Conservation (phyloP, 2,329 filamentous ascomycete genomes). For the Diaporthe amygdali region DNA sequence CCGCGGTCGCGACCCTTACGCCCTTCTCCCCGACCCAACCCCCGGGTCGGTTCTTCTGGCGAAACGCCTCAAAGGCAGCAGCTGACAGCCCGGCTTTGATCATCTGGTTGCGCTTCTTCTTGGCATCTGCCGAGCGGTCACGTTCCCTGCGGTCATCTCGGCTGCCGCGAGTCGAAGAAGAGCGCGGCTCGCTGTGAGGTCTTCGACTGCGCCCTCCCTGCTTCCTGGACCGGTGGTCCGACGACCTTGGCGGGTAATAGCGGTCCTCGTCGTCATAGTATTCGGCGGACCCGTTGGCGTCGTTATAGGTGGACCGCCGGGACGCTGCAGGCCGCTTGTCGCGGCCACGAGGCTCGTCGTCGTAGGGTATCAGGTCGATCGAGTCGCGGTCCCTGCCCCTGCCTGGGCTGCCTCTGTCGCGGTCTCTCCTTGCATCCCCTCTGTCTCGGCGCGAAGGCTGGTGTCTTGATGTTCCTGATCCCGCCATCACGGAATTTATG, state of each 20-base stretch:
- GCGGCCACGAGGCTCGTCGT: constrained; percentile 6
- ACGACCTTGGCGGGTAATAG: neutral
- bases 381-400: neutral
- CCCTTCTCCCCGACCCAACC: constrained; percentile 25
- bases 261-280: constrained; percentile 17
- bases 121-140: constrained; percentile 1
- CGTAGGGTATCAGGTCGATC: neutral
- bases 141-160: neutral
- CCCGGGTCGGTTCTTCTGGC: constrained; percentile 28
- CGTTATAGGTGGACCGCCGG: constrained; percentile 14
- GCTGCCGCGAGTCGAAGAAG: neutral
- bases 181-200: constrained; percentile 11
- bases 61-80: constrained; percentile 31
- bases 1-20: constrained; percentile 33
- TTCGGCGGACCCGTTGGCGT: constrained; percentile 15
- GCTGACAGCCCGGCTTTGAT: constrained; percentile 32
- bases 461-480: neutral
- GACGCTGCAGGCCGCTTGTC: neutral
- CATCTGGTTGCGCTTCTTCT: constrained; percentile 27
- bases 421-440: neutral
- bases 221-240: neutral
- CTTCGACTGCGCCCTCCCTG: neutral
- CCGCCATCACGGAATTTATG: neutral
- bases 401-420: neutral
- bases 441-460: constrained; percentile 4